Evolutionary conservation across 2,329 filamentous ascomycete species (phyloP).

Genomic region (Talaromyces rugulosus): DNA sequence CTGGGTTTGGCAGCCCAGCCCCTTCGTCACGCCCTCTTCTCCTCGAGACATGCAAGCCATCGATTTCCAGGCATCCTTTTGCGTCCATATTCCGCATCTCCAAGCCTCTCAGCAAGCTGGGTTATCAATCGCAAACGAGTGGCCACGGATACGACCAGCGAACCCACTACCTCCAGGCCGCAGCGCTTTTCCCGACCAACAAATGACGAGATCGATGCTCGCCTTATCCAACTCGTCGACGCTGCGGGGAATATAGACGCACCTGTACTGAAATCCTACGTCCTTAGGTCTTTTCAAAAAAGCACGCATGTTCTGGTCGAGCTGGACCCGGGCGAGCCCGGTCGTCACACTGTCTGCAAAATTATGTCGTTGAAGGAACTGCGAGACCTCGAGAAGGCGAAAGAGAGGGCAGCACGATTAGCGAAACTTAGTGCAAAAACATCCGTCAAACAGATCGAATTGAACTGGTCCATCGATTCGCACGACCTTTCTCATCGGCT

Average conservation of each 20-base stretch:
- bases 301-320: conserved; percentile 50
- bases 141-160: background rate
- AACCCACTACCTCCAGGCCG: conserved; percentile 7
- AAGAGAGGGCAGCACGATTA: conserved; percentile 36
- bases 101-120: background rate
- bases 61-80: background rate
- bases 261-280: conserved; percentile 23
- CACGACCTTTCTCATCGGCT: conserved; percentile 73
- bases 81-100: background rate
- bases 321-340: conserved; percentile 33
- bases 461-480: conserved; percentile 80
- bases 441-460: conserved; percentile 69
- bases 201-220: conserved; percentile 31
- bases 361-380: conserved; percentile 59
- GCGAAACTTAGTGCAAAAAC: conserved; percentile 36
- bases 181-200: conserved; percentile 11
- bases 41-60: background rate
- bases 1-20: conserved; percentile 4
- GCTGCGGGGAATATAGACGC: conserved; percentile 27
- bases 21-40: conserved; percentile 7
- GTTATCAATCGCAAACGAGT: background rate
- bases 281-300: conserved; percentile 46
- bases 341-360: conserved; percentile 61
- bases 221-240: conserved; percentile 31
- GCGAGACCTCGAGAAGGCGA: conserved; percentile 41